phyloP scores from a whole-genome alignment of 164 flowering plant species.

The Stephania cephalantha region DNA sequence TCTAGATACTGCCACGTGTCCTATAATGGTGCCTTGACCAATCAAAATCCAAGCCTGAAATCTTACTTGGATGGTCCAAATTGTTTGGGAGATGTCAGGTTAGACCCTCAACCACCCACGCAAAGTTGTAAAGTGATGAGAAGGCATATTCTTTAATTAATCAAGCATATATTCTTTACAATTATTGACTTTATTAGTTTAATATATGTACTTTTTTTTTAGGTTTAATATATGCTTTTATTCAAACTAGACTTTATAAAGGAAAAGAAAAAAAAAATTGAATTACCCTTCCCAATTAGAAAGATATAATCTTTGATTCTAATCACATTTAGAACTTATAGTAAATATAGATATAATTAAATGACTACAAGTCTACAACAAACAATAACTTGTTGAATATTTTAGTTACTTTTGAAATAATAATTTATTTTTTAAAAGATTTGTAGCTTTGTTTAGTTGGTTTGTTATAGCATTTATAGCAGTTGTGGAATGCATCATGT shows the following conservation, averaged over 20 bases:
- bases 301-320: background rate
- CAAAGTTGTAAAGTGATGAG: background rate
- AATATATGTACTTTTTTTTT: too few relatives aligned
- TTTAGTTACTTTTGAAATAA: background rate
- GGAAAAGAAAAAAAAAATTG: background rate
- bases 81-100: constrained; percentile 1
- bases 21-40: background rate
- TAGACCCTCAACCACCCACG: background rate
- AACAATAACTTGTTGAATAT: background rate
- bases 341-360: background rate
- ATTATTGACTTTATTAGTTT: background rate
- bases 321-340: background rate
- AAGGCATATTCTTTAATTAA: background rate
- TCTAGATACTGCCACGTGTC: background rate
- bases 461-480: background rate
- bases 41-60: background rate
- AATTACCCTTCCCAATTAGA: background rate
- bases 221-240: background rate
- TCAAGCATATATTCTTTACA: background rate
- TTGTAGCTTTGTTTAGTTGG: too few relatives aligned
- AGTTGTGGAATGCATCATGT: background rate
- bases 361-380: background rate
- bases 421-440: background rate
- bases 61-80: background rate
- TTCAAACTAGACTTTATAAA: background rate